phyloP scores from a whole-genome alignment of 225 moss, liverwort and hornwort species.

The Pseudoscleropodium purum region DNA sequence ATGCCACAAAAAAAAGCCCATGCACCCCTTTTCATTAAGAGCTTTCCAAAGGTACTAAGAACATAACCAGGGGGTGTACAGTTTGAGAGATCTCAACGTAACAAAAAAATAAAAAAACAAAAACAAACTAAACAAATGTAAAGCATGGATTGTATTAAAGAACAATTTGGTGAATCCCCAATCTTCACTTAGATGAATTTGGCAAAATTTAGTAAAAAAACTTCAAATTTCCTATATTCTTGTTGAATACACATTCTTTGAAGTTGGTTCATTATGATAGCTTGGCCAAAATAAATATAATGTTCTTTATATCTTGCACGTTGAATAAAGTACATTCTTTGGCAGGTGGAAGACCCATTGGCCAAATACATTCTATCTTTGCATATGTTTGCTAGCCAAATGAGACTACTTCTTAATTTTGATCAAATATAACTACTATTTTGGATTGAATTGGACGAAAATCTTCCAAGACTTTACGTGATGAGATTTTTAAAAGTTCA shows the following conservation, averaged over 20 bases:
- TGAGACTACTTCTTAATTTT: accelerated
- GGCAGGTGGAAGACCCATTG: accelerated
- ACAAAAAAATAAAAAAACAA: too few species aligned
- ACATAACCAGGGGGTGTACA: too few species aligned
- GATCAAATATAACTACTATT: background rate
- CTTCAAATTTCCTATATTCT: too few species aligned
- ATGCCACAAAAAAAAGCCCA: too few species aligned
- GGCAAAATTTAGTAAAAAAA: background rate
- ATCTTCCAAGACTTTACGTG: accelerated
- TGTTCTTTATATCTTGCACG: accelerated
- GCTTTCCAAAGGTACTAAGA: too few species aligned
- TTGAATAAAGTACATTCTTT: accelerated
- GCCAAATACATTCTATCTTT: too few species aligned
- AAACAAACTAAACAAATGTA: too few species aligned
- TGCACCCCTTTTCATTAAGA: too few species aligned
- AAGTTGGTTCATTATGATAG: accelerated
- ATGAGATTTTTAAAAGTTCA: background rate
- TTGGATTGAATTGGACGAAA: background rate
- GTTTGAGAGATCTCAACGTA: too few species aligned
- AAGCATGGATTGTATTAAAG: too few species aligned
- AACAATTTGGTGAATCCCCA: background rate
- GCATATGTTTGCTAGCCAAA: accelerated
- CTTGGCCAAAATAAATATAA: background rate
- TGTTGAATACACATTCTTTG: accelerated
- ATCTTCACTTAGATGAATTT: background rate